Evolutionary conservation across 2,329 filamentous ascomycete genomes (phyloP).

Genomic region (Trichoderma sp.): DNA sequence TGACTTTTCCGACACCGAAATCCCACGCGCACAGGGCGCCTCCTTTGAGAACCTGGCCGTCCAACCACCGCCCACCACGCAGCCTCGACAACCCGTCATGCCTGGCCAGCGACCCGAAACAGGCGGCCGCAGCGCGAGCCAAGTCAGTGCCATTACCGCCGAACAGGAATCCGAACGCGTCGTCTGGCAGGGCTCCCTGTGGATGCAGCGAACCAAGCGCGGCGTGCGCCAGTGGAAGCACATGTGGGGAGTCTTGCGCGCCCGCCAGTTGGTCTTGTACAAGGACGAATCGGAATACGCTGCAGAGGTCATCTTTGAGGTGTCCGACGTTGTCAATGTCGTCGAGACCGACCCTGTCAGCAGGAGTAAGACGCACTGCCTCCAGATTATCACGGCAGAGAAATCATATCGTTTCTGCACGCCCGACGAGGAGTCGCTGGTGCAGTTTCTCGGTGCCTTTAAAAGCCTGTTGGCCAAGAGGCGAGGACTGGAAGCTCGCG

Average conservation of each 20-base stretch:
- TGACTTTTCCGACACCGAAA: constrained; percentile 77
- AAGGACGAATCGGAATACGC: constrained; percentile 92
- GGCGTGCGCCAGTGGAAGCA: constrained; percentile 93
- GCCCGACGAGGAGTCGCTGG: constrained; percentile 76
- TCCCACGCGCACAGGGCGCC: constrained; percentile 46
- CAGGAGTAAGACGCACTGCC: constrained; percentile 79
- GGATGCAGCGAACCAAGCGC: constrained; percentile 77
- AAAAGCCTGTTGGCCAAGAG: constrained; percentile 81
- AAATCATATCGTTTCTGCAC: constrained; percentile 79
- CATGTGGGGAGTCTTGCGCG: constrained; percentile 87
- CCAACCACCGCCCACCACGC: constrained; percentile 39
- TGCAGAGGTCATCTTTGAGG: constrained; percentile 76
- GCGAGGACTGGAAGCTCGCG: constrained; percentile 59
- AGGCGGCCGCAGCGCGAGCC: constrained; percentile 55
- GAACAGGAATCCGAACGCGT: constrained; percentile 79
- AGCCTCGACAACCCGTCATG: neutral
- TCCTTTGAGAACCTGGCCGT: constrained; percentile 54
- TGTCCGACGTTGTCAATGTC: constrained; percentile 79
- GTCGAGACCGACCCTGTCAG: constrained; percentile 90
- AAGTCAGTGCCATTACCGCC: constrained; percentile 53
- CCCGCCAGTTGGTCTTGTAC: constrained; percentile 83
- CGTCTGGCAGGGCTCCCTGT: constrained; percentile 91
- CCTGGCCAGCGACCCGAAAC: constrained; percentile 19
- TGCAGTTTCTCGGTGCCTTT: constrained; percentile 84
- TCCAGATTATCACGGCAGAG: constrained; percentile 93